phyloP scores from a whole-genome alignment of 495 filamentous ascomycete genomes.

The Lasiosphaeria ovina region DNA sequence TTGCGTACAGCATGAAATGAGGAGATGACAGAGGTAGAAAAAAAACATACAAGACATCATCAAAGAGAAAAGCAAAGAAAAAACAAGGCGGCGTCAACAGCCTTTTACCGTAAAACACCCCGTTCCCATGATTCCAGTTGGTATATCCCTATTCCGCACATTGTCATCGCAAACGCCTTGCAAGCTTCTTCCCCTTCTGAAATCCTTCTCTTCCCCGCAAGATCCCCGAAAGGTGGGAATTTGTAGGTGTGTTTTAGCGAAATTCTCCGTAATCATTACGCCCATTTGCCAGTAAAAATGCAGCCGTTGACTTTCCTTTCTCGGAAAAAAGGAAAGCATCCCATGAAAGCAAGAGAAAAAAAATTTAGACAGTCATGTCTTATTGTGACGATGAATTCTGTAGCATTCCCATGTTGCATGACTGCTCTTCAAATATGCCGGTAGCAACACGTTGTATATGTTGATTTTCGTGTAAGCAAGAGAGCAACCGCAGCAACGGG shows the following conservation, averaged over 20 bases:
- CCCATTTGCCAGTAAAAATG: slow-evolving; percentile 12
- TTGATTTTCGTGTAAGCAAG: too few relatives aligned
- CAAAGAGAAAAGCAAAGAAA: slow-evolving; percentile 1
- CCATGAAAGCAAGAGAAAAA: not conserved
- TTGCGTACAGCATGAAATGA: not conserved
- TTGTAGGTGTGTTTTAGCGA: not conserved
- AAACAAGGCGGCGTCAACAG: not conserved
- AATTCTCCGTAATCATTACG: slow-evolving; percentile 16
- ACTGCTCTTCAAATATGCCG: too few relatives aligned
- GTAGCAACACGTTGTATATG: too few relatives aligned
- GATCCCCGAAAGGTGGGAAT: not conserved
- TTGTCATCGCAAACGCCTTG: slow-evolving; percentile 26
- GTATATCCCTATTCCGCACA: not conserved
- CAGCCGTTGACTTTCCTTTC: not conserved
- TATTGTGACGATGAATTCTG: too few relatives aligned
- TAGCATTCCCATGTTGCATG: too few relatives aligned
- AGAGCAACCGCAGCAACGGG: not conserved
- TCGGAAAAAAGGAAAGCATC: not conserved
- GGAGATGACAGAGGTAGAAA: not conserved
- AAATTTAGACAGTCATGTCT: too few relatives aligned
- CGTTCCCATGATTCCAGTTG: not conserved
- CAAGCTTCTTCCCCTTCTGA: not conserved
- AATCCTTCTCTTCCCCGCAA: not conserved
- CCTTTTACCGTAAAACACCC: slow-evolving; percentile 1
- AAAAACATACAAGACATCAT: slow-evolving; percentile 2